These are phyloP conservation scores for Piper longum DNA, from an alignment of 164 flowering plant genomes.

Conservation along the genomic window DNA sequence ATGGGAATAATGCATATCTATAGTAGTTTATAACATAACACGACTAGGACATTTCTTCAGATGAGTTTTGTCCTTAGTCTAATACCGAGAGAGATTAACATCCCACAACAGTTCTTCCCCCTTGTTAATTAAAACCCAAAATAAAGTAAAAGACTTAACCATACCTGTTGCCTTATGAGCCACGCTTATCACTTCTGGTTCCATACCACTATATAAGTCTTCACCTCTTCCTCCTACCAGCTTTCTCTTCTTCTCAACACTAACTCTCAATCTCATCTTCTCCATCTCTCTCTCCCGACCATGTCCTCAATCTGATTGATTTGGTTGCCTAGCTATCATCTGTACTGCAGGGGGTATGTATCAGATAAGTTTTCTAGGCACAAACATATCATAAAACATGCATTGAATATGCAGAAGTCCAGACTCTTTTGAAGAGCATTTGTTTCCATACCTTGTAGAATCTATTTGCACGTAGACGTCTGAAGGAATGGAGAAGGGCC, in stretches of 20 bases:
- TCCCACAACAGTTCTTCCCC: not conserved
- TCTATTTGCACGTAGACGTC: not conserved
- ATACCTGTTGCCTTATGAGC: conserved; percentile 36
- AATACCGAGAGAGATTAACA: conserved; percentile 3
- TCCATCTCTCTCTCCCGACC: not conserved
- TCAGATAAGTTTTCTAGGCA: too few relatives aligned
- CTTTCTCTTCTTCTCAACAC: conserved; percentile 12
- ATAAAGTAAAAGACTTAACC: conserved; percentile 20
- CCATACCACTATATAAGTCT: conserved; percentile 34
- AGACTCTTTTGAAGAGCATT: too few relatives aligned
- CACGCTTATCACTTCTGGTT: conserved; percentile 46
- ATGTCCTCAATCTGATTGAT: too few relatives aligned
- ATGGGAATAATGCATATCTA: not conserved
- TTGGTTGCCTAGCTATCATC: too few relatives aligned
- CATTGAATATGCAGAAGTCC: too few relatives aligned
- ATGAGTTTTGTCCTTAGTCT: conserved; percentile 18
- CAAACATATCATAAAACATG: too few relatives aligned
- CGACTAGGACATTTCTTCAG: not conserved
- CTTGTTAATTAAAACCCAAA: conserved; percentile 2
- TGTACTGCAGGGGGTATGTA: too few relatives aligned
- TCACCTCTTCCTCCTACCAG: conserved; percentile 1
- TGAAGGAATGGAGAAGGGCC: not conserved
- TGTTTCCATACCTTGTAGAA: too few relatives aligned
- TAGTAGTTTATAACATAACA: not conserved
- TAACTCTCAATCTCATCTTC: conserved; percentile 1